phyloP scores from a whole-genome alignment of 192 early-diverging fungal genomes.

The Geranomyces michiganensis region DNA sequence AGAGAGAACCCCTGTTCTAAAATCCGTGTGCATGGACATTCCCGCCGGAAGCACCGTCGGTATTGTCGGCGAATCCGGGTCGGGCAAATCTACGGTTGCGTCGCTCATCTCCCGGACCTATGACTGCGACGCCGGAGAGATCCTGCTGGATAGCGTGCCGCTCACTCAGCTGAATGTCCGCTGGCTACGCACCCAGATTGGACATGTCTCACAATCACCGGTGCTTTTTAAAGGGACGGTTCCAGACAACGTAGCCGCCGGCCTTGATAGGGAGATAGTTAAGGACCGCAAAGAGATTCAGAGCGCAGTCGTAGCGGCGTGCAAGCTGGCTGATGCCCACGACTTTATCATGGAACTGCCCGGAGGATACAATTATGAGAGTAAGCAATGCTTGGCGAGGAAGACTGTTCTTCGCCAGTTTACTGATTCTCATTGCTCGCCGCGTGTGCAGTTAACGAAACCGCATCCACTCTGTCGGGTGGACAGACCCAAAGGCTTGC shows the following conservation, averaged over 20 bases:
- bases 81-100: conserved; percentile 59
- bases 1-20: too few relatives aligned
- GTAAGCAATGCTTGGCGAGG: conserved; percentile 75
- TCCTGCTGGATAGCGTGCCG: conserved; percentile 75
- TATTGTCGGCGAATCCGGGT: conserved; percentile 80
- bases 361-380: conserved; percentile 67
- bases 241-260: conserved; percentile 46
- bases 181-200: conserved; percentile 79
- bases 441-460: too few relatives aligned
- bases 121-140: conserved; percentile 51
- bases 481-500: conserved; percentile 66
- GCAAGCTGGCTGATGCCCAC: not conserved
- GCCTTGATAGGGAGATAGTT: conserved; percentile 66
- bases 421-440: too few relatives aligned
- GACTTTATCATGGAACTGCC: conserved; percentile 68
- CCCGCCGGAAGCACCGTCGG: conserved; percentile 84
- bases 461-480: too few relatives aligned
- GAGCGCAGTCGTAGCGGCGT: conserved; percentile 52
- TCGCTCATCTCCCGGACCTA: conserved; percentile 68
- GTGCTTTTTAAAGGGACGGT: conserved; percentile 47
- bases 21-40: too few relatives aligned
- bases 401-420: conserved; percentile 76
- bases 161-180: conserved; percentile 74
- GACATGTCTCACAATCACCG: conserved; percentile 63
- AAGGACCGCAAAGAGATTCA: conserved; percentile 59